A percentile compares a stretch with the other conserved stretches of the same genome.
Conservation (phyloP, 768 basidiomycete genomes). For the Psilocybe subaeruginosa region DNA sequence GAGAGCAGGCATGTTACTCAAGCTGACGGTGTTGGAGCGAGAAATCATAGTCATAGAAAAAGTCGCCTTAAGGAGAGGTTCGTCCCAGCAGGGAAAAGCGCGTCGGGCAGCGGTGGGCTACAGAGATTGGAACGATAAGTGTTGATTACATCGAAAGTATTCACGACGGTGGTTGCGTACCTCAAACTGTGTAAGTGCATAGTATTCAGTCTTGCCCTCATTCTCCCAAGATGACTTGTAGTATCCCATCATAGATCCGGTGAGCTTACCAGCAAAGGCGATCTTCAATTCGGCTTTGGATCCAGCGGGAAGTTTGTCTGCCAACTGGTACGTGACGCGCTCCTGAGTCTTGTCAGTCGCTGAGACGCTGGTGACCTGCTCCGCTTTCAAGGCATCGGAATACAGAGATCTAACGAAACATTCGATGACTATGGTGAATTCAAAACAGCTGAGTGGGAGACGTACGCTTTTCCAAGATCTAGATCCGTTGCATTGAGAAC, state of each 20-base stretch:
- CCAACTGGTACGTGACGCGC: constrained; percentile 64
- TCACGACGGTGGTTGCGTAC: constrained; percentile 32
- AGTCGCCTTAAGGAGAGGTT: constrained; percentile 88
- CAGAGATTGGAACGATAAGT: neutral
- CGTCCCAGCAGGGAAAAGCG: constrained; percentile 92
- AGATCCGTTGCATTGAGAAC: constrained; percentile 70
- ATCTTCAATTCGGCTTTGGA: constrained; percentile 74
- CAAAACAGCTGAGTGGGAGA: constrained; percentile 1
- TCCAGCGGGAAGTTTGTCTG: constrained; percentile 60
- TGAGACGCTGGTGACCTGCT: constrained; percentile 47
- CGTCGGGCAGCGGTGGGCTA: constrained; percentile 86
- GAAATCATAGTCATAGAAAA: constrained; percentile 80
- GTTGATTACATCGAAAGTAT: neutral
- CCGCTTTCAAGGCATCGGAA: constrained; percentile 53
- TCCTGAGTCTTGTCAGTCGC: constrained; percentile 64
- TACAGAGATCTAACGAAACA: constrained; percentile 42
- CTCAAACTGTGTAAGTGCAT: constrained; percentile 90
- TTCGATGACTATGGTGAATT: neutral
- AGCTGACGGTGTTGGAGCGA: constrained; percentile 69
- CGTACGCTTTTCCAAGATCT: constrained; percentile 55
- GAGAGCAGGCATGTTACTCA: constrained; percentile 85
- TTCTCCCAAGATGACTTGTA: constrained; percentile 71
- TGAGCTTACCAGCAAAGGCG: constrained; percentile 70
- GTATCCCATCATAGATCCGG: constrained; percentile 79
- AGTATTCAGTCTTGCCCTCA: constrained; percentile 65